phyloP scores from a whole-genome alignment of 176 grass and related monocot species.

The Carex parvula region DNA sequence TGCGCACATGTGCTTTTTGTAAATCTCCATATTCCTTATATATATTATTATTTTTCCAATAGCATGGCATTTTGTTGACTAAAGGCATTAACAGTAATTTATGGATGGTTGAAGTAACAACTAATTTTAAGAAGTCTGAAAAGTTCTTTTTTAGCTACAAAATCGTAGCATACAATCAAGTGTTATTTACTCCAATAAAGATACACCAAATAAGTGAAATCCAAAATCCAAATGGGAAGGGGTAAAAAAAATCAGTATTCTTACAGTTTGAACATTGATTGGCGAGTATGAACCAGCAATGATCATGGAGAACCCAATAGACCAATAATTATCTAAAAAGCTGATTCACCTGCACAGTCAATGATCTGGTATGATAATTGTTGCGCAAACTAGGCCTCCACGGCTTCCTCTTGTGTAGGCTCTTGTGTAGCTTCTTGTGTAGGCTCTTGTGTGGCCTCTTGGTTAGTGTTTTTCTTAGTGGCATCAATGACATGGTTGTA shows the following conservation, averaged over 20 bases:
- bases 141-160: neutral
- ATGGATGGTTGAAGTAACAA: neutral
- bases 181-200: neutral
- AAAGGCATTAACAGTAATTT: neutral
- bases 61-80: neutral
- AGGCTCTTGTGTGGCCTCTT: slow-evolving; percentile 10
- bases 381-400: neutral
- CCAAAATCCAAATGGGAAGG: neutral
- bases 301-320: neutral
- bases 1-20: neutral
- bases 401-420: neutral
- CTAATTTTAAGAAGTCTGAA: neutral
- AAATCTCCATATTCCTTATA: neutral
- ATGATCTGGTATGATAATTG: neutral
- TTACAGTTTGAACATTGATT: slow-evolving; percentile 7
- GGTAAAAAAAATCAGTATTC: neutral
- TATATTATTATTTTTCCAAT: neutral
- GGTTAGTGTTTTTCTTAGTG: slow-evolving; percentile 42
- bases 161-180: neutral
- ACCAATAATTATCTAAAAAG: slow-evolving; percentile 11
- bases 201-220: neutral
- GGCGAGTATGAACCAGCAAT: neutral
- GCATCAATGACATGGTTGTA: slow-evolving; percentile 74
- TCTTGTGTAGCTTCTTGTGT: neutral
- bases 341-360: neutral